A percentile compares a stretch with the other conserved stretches of the same genome.
Evolutionary conservation across 495 filamentous ascomycete genomes (phyloP).

Genomic region (Penicillium egyptiacum): DNA sequence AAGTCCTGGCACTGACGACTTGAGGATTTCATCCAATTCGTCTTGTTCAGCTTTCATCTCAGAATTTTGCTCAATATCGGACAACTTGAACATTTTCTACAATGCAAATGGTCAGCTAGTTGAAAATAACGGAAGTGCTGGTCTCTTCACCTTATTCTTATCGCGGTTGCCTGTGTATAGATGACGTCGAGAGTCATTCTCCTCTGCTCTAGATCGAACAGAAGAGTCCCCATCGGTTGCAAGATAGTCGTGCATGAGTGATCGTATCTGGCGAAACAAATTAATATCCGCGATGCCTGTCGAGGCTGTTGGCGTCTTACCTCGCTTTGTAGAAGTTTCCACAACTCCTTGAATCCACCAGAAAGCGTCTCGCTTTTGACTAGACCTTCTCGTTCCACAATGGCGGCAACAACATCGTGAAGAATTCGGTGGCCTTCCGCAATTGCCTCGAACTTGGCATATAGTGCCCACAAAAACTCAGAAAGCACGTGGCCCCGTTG

Average conservation of each 20-base stretch:
- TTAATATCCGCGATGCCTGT: background rate
- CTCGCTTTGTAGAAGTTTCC: constrained; percentile 86
- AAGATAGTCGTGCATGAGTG: constrained; percentile 92
- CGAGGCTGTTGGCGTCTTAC: constrained; percentile 32
- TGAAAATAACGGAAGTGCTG: background rate
- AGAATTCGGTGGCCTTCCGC: constrained; percentile 92
- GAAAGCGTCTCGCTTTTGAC: constrained; percentile 56
- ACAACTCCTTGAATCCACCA: constrained; percentile 86
- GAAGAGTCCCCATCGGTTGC: constrained; percentile 80
- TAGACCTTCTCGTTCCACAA: constrained; percentile 73
- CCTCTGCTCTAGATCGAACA: constrained; percentile 47
- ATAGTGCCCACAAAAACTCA: constrained; percentile 87
- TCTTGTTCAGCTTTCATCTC: constrained; percentile 80
- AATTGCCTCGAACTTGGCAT: constrained; percentile 95
- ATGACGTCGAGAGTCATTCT: constrained; percentile 53
- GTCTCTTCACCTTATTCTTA: constrained; percentile 56
- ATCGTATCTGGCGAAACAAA: constrained; percentile 62
- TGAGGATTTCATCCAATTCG: constrained; percentile 86
- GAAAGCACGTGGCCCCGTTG: constrained; percentile 78
- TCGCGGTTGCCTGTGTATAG: constrained; percentile 64
- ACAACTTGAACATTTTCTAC: constrained; percentile 82
- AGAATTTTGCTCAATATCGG: constrained; percentile 73
- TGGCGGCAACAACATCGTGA: constrained; percentile 82
- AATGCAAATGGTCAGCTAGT: constrained; percentile 22
- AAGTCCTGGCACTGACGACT: constrained; percentile 86